A percentile compares a stretch with the other conserved stretches of the same genome.
These are phyloP conservation scores for Lactarius evosmus DNA, from an alignment of 768 basidiomycete species.

Conservation along the genomic window DNA sequence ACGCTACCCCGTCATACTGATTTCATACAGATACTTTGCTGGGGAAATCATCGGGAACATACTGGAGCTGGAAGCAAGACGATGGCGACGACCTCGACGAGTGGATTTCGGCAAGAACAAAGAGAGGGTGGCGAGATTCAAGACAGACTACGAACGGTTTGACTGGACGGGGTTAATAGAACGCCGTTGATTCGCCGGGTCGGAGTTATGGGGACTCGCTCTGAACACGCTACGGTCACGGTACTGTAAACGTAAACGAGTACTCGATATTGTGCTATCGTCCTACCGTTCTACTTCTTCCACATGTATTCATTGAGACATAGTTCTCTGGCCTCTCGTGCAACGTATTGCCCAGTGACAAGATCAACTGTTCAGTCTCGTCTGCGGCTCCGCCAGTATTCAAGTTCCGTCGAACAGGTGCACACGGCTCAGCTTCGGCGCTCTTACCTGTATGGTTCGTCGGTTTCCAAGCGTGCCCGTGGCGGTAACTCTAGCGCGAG, in stretches of 20 bases:
- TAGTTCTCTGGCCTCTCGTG: background rate
- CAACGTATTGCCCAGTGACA: background rate
- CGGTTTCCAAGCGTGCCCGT: background rate
- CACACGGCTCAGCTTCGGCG: constrained; percentile 12
- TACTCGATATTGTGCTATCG: too few species aligned
- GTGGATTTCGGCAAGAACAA: constrained; percentile 69
- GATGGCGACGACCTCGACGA: constrained; percentile 78
- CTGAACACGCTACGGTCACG: background rate
- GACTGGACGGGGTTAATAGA: constrained; percentile 81
- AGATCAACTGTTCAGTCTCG: background rate
- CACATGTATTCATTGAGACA: background rate
- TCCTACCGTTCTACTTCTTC: too few species aligned
- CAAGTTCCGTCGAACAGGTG: background rate
- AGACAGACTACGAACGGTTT: constrained; percentile 69
- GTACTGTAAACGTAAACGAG: background rate
- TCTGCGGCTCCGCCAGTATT: background rate
- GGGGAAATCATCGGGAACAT: constrained; percentile 92
- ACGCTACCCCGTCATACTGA: too few species aligned
- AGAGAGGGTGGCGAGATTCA: constrained; percentile 66
- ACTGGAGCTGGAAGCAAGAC: constrained; percentile 79
- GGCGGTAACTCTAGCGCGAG: background rate
- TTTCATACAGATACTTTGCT: constrained; percentile 74
- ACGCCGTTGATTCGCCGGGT: constrained; percentile 26
- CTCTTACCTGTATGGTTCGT: constrained; percentile 53
- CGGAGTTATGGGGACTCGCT: background rate